Evolutionary conservation across 192 early-diverging fungal species (phyloP), one percentile per base, ranked within the genome.

Genomic region (Umbelopsis sp.): DNA sequence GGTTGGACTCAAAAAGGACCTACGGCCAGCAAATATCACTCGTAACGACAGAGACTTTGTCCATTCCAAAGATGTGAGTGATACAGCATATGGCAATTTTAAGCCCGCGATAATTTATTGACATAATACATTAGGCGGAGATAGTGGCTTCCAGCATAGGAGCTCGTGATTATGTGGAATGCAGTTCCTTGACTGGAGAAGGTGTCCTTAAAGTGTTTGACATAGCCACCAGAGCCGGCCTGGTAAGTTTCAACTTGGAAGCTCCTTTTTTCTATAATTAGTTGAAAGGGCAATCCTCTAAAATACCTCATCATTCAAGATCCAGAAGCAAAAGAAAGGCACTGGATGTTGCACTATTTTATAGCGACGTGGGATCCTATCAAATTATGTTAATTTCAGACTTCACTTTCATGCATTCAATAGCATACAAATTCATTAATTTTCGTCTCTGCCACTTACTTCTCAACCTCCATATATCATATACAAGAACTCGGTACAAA

Each of bases 171-270:
- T 95, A 95, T 79, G 68, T 95, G 48, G 95, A 97, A 82, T 97
- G 95, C 81, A 91, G 89, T 65, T 92, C 94, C 64, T 87, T 85
- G 75, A 86, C 87, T 67, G 86, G 85, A 58, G 74, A 86, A 49
- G 94, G 94, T 72, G 92, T 98, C 27, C 75, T 79, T 69, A 90
- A 93, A 66, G 89, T 94, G 4, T 95, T 95, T 82, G 89, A 91
- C 74, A 75, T 85, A 30, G 93, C 93, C 8, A 92, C 94, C 18
- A 85, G 93, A 21, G 93, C 91, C 2, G 87, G 93, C 12, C 78
- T 95, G 65, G 68, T 78, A 70, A 70, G 52, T 52, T 23, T 41
- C 22, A 15, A 9, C 21, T 25, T 21, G 21, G 7, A n/a, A 25
- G 46, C 45, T 4, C 13, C 12, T 2, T 16, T 66, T 25, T 67